Conservation (phyloP, 352 stramenopile genomes). For the Phytopythium montanum region DNA sequence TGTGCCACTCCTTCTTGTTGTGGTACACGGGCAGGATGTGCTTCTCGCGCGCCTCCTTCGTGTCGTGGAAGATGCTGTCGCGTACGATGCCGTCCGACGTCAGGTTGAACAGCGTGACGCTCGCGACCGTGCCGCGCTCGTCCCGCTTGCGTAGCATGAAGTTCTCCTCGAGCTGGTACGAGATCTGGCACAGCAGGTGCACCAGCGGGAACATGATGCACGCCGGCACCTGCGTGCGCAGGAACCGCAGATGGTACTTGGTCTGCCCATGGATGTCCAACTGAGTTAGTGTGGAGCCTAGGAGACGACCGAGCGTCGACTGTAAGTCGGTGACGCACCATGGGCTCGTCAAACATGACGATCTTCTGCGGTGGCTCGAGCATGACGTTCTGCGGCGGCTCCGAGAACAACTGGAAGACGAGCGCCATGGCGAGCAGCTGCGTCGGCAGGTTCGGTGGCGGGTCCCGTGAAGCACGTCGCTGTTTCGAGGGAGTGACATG, state of each 20-base stretch:
- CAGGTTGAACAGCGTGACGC: constrained; percentile 79
- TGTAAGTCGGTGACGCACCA: constrained; percentile 40
- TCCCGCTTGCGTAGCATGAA: constrained; percentile 77
- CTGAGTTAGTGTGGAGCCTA: constrained; percentile 15
- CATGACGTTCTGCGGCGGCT: constrained; percentile 75
- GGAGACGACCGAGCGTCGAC: background rate
- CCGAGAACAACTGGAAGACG: constrained; percentile 82
- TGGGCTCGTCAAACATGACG: constrained; percentile 84
- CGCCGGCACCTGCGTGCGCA: constrained; percentile 76
- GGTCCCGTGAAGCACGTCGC: constrained; percentile 65
- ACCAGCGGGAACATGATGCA: constrained; percentile 82
- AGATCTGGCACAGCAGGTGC: constrained; percentile 85
- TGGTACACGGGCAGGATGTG: constrained; percentile 81
- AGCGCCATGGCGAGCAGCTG: constrained; percentile 83
- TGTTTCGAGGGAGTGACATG: constrained; percentile 10
- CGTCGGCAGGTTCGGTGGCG: constrained; percentile 68
- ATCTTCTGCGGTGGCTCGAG: constrained; percentile 67
- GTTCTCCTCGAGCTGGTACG: constrained; percentile 86
- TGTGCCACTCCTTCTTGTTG: constrained; percentile 83
- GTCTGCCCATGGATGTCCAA: constrained; percentile 33
- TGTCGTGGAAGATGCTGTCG: constrained; percentile 85
- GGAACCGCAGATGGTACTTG: constrained; percentile 81
- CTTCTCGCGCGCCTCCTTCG: constrained; percentile 82
- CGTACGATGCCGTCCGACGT: constrained; percentile 85
- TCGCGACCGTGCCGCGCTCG: constrained; percentile 75